Evolutionary conservation across 1,139 yeast species (phyloP), one percentile per base, ranked within the genome.

Genomic region (Magnusiomyces suaveolens): DNA sequence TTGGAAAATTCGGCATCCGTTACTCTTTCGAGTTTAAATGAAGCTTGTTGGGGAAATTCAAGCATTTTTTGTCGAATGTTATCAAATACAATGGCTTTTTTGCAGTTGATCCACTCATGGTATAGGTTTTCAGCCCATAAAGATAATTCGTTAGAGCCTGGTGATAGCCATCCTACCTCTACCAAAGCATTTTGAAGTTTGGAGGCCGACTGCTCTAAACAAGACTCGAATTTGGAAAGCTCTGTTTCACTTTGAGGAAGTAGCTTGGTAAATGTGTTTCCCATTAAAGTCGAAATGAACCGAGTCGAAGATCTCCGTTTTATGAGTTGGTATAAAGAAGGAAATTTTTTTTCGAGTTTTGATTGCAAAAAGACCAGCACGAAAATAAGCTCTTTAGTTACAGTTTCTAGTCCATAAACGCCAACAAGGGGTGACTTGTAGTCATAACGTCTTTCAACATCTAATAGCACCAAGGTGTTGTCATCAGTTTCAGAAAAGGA

Each of bases 231-330:
- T 3, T 59, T 60, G 2, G 52, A 54, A 20, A 64, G 43, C 3
- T 59, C 58, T 4, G 48, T 24, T 2, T 61, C 50, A 20, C 58
- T 59, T 23, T 51, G 49, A 1, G 70, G 70, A 23, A 64, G 60
- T 23, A 64, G 52, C 2, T 48, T 39, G 1, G 67, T 62, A 32
- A 67, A 51, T 2, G 65, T 56, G 29, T 52, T 56, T 29, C 52
- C 56, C 18, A 59, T 53, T 20, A 66, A 51, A 14, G 55, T 55
- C 8, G 58, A 59, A 10, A 63, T 52, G 16, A 67, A 46, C 14
- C 53, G 46, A n/a, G 61, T 54, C 2, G 64, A 57, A 46, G 62
- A 63, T 26, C 67, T 57, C 29, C 62, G 62, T 18, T 62, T 55
- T 18, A 65, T 58, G 2, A 57, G 53, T 1, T 39, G 48, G 32